Percentiles rank a stretch among this genome's conserved stretches.
Conservation (phyloP, 805 yeast species). For the Metschnikowia shivogae region DNA sequence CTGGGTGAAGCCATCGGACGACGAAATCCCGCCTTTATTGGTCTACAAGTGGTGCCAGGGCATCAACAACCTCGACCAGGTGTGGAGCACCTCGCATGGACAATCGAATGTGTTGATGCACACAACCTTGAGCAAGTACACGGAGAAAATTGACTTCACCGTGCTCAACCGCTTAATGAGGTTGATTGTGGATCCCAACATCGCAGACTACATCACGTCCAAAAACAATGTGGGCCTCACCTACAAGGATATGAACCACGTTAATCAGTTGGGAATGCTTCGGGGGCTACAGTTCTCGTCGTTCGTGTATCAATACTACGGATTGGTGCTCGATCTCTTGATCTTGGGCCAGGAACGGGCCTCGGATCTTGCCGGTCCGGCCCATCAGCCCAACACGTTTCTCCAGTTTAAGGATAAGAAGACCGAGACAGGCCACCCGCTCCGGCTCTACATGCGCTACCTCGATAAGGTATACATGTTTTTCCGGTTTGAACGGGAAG, state of each 20-base stretch:
- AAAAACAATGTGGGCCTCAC: conserved; percentile 79
- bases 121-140: conserved; percentile 60
- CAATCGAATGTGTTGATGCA: conserved; percentile 83
- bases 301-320: conserved; percentile 86
- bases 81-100: conserved; percentile 77
- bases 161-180: conserved; percentile 76
- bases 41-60: conserved; percentile 96
- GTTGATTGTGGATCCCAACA: conserved; percentile 78
- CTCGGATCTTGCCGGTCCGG: conserved; percentile 76
- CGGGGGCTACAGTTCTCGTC: conserved; percentile 90
- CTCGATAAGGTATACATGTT: conserved; percentile 77
- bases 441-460: conserved; percentile 76
- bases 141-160: conserved; percentile 87
- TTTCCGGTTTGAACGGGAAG: conserved; percentile 69
- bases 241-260: conserved; percentile 93
- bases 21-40: conserved; percentile 86
- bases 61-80: conserved; percentile 66
- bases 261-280: conserved; percentile 81
- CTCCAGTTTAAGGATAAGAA: conserved; percentile 59
- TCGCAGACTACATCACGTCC: conserved; percentile 92
- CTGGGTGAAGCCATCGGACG: conserved; percentile 94
- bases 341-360: conserved; percentile 87
- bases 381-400: conserved; percentile 69
- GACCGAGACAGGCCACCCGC: conserved; percentile 67
- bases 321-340: conserved; percentile 75